A percentile compares a stretch with the other conserved stretches of the same genome.
Evolutionary conservation across 495 filamentous ascomycete species (phyloP).

Genomic region (Copromyces sp.): DNA sequence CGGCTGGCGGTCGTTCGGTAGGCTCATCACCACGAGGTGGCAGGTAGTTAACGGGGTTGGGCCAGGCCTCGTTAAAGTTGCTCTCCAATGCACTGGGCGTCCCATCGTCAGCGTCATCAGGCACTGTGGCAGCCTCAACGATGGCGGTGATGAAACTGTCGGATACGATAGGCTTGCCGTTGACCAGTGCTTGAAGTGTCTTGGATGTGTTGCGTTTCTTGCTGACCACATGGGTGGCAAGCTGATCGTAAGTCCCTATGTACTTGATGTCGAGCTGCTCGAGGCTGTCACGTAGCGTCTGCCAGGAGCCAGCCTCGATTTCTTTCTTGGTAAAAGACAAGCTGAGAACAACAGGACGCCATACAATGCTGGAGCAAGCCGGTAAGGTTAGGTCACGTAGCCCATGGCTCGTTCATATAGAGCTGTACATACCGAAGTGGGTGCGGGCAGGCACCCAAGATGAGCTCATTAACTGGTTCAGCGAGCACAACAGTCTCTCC

Average conservation of each 20-base stretch:
- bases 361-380: slow-evolving; percentile 49
- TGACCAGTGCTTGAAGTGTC: slow-evolving; percentile 78
- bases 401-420: not conserved
- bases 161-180: slow-evolving; percentile 71
- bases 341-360: slow-evolving; percentile 71
- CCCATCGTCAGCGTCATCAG: slow-evolving; percentile 44
- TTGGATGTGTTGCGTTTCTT: slow-evolving; percentile 84
- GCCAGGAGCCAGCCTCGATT: slow-evolving; percentile 56
- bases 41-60: slow-evolving; percentile 57
- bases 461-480: slow-evolving; percentile 51
- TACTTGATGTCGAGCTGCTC: slow-evolving; percentile 84
- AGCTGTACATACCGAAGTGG: slow-evolving; percentile 34
- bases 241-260: slow-evolving; percentile 54
- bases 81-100: slow-evolving; percentile 59
- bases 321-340: slow-evolving; percentile 75
- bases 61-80: slow-evolving; percentile 79
- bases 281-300: slow-evolving; percentile 51
- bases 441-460: slow-evolving; percentile 54
- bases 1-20: slow-evolving; percentile 44
- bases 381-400: slow-evolving; percentile 1
- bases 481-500: slow-evolving; percentile 42
- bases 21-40: slow-evolving; percentile 70
- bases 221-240: slow-evolving; percentile 81
- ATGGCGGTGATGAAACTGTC: slow-evolving; percentile 60
- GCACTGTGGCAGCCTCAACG: slow-evolving; percentile 53